Evolutionary conservation across 345 rosid genomes (phyloP).

Genomic region (Eucalyptus curtisii): DNA sequence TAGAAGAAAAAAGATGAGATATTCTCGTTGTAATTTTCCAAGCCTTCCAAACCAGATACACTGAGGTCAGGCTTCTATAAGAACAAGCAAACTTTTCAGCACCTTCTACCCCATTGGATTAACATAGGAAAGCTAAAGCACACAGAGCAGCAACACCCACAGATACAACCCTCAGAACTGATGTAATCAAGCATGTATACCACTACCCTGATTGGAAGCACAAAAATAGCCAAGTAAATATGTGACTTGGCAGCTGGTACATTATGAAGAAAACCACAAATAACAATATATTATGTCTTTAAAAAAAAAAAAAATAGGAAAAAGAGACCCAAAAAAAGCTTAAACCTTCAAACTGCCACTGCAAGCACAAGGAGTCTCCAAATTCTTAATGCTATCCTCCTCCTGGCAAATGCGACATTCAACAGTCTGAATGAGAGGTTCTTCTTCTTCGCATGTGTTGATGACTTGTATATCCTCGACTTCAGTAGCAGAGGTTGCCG

Average conservation of each 20-base stretch:
- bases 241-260: not conserved
- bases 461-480: slow-evolving; percentile 12
- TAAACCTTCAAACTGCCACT: slow-evolving; percentile 95
- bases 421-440: slow-evolving; percentile 62
- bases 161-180: not conserved
- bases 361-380: slow-evolving; percentile 91
- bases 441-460: slow-evolving; percentile 22
- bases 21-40: not conserved
- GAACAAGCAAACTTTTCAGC: not conserved
- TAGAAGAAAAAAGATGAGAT: not conserved
- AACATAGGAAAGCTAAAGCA: not conserved
- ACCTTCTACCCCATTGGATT: not conserved
- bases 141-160: not conserved
- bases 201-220: not conserved
- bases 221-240: not conserved
- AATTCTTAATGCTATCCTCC: slow-evolving; percentile 60
- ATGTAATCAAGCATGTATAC: not conserved
- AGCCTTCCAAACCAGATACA: not conserved
- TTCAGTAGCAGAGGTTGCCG: slow-evolving; percentile 12
- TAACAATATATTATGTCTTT: not conserved
- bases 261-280: not conserved
- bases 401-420: slow-evolving; percentile 99
- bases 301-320: not conserved
- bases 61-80: not conserved
- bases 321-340: not conserved